These are phyloP conservation scores for Paecilomyces dactylethromorphus DNA, from an alignment of 2,329 filamentous ascomycete genomes.

Conservation along the genomic window DNA sequence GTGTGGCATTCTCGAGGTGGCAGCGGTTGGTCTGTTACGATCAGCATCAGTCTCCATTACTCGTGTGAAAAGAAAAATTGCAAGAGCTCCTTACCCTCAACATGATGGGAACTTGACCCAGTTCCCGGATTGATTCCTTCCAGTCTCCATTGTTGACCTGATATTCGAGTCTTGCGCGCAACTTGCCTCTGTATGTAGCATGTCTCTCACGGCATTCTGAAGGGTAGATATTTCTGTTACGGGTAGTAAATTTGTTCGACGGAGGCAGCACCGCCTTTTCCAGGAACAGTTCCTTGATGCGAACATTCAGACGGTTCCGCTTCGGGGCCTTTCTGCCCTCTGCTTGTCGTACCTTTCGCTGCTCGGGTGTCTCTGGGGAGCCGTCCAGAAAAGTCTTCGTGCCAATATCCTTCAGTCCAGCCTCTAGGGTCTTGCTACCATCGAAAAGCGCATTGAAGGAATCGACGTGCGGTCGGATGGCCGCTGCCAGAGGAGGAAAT, in stretches of 20 bases:
- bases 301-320: conserved; percentile 70
- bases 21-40: conserved; percentile 71
- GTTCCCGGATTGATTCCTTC: conserved; percentile 72
- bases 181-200: conserved; percentile 79
- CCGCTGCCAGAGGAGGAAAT: conserved; percentile 76
- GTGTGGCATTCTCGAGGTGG: conserved; percentile 79
- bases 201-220: conserved; percentile 93
- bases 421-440: conserved; percentile 63
- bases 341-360: conserved; percentile 38
- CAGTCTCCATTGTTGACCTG: conserved; percentile 81
- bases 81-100: conserved; percentile 55
- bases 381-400: conserved; percentile 82
- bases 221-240: conserved; percentile 78
- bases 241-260: conserved; percentile 72
- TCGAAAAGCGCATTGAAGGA: conserved; percentile 91
- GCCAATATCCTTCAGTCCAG: conserved; percentile 81
- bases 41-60: background rate
- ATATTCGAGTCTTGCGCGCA: conserved; percentile 78
- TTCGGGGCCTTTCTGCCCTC: conserved; percentile 47
- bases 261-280: conserved; percentile 74
- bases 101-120: conserved; percentile 91
- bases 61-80: background rate
- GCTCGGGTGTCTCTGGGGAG: conserved; percentile 42
- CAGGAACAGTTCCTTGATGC: conserved; percentile 73
- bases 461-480: conserved; percentile 88